Conservation (phyloP, 2,329 filamentous ascomycete genomes). For the Aspergillus udagawae region DNA sequence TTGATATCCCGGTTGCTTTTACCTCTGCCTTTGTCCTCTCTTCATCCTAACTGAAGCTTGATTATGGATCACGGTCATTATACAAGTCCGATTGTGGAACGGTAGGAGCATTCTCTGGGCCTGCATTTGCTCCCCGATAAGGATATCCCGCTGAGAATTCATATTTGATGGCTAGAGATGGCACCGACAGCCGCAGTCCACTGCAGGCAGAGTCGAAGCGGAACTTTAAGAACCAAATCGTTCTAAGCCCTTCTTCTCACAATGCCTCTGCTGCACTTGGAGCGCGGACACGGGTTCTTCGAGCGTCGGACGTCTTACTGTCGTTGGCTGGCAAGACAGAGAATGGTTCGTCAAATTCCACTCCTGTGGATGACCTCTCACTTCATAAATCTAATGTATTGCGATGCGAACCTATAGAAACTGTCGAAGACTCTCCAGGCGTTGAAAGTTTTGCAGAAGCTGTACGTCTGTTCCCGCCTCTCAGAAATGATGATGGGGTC, state of each 20-base stretch:
- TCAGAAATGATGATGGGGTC: constrained; percentile 21
- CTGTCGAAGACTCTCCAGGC: constrained; percentile 10
- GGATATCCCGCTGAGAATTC: constrained; percentile 1
- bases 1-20: constrained; percentile 1
- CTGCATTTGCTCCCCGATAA: neutral
- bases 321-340: constrained; percentile 17
- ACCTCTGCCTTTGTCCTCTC: neutral
- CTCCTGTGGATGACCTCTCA: constrained; percentile 2
- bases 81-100: constrained; percentile 5
- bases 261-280: constrained; percentile 10
- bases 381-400: constrained; percentile 2
- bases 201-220: constrained; percentile 8
- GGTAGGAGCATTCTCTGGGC: constrained; percentile 7
- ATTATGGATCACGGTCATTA: constrained; percentile 10
- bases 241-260: constrained; percentile 10
- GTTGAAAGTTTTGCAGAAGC: constrained; percentile 24
- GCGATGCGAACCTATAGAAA: constrained; percentile 4
- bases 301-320: constrained; percentile 20
- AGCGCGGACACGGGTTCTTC: constrained; percentile 15
- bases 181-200: constrained; percentile 1
- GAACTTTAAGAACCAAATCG: constrained; percentile 18
- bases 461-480: constrained; percentile 25
- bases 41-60: neutral
- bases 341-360: constrained; percentile 12
- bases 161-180: constrained; percentile 8